Base-by-base conservation (phyloP, 1,284 basidiomycete species). In the Lentinus polychrous region DNA sequence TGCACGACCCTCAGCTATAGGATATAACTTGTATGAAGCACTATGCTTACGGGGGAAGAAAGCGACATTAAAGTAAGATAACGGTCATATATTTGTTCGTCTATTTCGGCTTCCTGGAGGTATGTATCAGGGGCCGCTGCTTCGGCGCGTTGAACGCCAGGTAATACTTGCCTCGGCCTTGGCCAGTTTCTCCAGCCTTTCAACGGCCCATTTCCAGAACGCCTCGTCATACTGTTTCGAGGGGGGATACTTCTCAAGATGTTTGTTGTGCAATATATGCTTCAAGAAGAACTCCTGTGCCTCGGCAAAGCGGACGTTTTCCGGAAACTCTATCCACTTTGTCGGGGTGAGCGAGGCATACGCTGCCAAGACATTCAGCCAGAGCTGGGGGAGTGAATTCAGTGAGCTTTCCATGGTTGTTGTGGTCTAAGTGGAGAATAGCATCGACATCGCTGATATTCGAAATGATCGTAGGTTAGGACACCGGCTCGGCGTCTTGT, bases 151-250 rank as follows among this genome's bases (percentile, higher is more conserved):
- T 6, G 3, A 47, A 46, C 8, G 11, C 7, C 10, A 38, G 15
- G 46, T 37, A 48, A 43, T 35, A 55, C 67, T 51, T 69, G 70
- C 76, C 68, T 78, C 73, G 15, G 64, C 61, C 22, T 54, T 52
- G 12, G 62, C 43, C 43, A 69, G 48, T 6, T 54, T 57, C 61
- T 88, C 86, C 18, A 89, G 64, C 31, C 68, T 61, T 23, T 62
- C 58, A 18, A 88, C 74, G 0, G 68, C 69, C 76, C 79, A 82
- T 65, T 87, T 89, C 84, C 84, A 89, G 58, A 87, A 87, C 1
- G 60, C 51, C 43, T 66, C 66, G 52, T 84, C 83, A 54, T 83
- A 87, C 53, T 76, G 70, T 12, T 54, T 50, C 0, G 84, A 79
- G 1, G 86, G 83, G 3, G 84, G 75, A 57, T 81, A 86, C 32